Evolutionary conservation across 2,329 filamentous ascomycete species (phyloP), one percentile per base, ranked within the genome.

Genomic region (Alternaria arborescens): DNA sequence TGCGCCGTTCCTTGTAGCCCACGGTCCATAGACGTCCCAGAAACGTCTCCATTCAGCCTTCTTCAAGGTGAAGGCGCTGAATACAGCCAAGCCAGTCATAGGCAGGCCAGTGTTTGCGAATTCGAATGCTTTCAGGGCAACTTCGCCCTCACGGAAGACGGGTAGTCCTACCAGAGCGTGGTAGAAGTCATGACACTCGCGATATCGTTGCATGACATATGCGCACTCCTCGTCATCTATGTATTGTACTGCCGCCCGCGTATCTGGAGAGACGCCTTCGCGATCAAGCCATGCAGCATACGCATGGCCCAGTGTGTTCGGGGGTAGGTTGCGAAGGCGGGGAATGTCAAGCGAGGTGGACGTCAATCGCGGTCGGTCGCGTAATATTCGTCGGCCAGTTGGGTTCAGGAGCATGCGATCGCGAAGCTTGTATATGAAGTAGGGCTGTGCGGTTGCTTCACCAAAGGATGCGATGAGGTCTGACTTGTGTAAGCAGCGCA

Each of bases 121-220:
- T 82, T 99, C 95, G 69, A 99, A 97, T 0, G 94, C 93, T 81
- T 99, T 99, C 69, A 99, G 86, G n/a, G 94, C 95, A 12, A 99
- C 87, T 83, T 99, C 95, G 26, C 95, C 95, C 82, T 99, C 95
- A n/a, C 93, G 87, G 65, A 97, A 90, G 42, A 96, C 88, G 0
- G 95, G 95, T 48, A 99, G 81, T 0, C 94, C 94, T 0, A 94
- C 97, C 53, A 99, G 84, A 0, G 95, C 94, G 79, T 99, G 95
- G 82, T 96, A 97, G 80, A 99, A 97, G 78, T 99, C 95, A 79
- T 99, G 95, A 68, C 91, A 97, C 80, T 99, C 95, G 64, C 95
- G 89, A 80, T 99, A 99, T 55, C 95, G 88, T 83, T 98, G 95
- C 91, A 99, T 96, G 18, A 98, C 95, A 82, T 98, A 99, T 36